phyloP scores from a whole-genome alignment of 768 basidiomycete genomes.

The Boletus huronensis region DNA sequence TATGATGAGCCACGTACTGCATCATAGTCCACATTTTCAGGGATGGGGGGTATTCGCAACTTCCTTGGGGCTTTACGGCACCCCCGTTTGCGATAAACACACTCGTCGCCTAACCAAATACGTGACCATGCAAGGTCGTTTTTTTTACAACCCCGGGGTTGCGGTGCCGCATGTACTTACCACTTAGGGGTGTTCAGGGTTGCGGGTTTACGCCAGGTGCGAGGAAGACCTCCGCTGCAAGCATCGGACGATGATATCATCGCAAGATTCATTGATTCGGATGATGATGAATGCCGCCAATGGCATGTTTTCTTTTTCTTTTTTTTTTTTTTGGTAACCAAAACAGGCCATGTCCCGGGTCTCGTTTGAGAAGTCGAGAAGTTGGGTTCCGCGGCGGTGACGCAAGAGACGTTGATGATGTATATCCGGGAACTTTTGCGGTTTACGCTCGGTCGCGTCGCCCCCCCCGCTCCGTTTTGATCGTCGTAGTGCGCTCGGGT shows the following conservation, averaged over 20 bases:
- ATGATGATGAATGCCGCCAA: background rate
- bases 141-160: background rate
- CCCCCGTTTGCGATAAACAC: background rate
- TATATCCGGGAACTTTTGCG: background rate
- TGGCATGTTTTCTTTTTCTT: background rate
- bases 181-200: constrained; percentile 11
- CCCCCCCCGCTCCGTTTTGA: background rate
- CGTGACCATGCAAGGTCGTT: background rate
- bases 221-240: background rate
- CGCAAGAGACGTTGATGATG: background rate
- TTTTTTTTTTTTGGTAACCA: background rate
- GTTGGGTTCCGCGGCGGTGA: background rate
- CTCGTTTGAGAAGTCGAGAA: background rate
- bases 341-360: background rate
- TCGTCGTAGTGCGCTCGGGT: background rate
- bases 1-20: background rate
- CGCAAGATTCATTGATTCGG: background rate
- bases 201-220: constrained; percentile 1
- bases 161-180: background rate
- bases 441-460: background rate
- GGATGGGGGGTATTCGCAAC: background rate
- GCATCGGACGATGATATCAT: constrained; percentile 11
- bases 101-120: background rate
- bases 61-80: background rate
- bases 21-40: constrained; percentile 2